These are phyloP conservation scores for Saussurea involucrata DNA, from an alignment of 129 eudicot species.

Conservation along the genomic window DNA sequence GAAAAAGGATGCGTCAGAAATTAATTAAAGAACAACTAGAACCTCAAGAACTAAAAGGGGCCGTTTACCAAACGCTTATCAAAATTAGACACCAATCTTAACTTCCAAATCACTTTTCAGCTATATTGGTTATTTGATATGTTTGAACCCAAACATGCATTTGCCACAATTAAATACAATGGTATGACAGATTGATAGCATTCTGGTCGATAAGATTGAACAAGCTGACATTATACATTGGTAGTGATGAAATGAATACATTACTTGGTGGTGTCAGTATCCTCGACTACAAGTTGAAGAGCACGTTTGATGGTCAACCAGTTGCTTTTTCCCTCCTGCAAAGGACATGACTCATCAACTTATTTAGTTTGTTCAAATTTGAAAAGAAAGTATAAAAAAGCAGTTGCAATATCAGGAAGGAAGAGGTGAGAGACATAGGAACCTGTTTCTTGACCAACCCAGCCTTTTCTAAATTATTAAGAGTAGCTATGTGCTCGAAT, in stretches of 20 bases:
- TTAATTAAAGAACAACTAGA: neutral
- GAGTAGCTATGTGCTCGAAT: slow-evolving; percentile 88
- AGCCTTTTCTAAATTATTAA: slow-evolving; percentile 85
- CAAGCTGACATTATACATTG: neutral
- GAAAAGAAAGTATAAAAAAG: neutral
- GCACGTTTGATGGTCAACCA: slow-evolving; percentile 85
- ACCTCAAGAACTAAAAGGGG: slow-evolving; percentile 2
- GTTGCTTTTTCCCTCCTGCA: slow-evolving; percentile 79
- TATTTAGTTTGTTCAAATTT: neutral
- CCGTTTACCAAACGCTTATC: too few relatives aligned
- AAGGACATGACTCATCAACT: slow-evolving; percentile 1
- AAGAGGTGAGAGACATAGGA: neutral
- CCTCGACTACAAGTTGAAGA: slow-evolving; percentile 85
- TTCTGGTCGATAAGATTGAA: neutral
- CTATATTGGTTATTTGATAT: neutral
- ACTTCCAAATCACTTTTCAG: neutral
- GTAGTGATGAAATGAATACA: slow-evolving; percentile 7
- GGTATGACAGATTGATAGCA: neutral
- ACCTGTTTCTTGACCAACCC: slow-evolving; percentile 92
- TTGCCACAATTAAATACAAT: neutral
- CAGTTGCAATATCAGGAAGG: neutral
- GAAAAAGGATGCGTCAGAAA: neutral
- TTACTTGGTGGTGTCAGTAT: slow-evolving; percentile 88
- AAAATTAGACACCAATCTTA: neutral
- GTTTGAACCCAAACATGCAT: neutral